These are phyloP conservation scores for Amphirosellinia nigrospora DNA, from an alignment of 495 filamentous ascomycete genomes.

Conservation along the genomic window DNA sequence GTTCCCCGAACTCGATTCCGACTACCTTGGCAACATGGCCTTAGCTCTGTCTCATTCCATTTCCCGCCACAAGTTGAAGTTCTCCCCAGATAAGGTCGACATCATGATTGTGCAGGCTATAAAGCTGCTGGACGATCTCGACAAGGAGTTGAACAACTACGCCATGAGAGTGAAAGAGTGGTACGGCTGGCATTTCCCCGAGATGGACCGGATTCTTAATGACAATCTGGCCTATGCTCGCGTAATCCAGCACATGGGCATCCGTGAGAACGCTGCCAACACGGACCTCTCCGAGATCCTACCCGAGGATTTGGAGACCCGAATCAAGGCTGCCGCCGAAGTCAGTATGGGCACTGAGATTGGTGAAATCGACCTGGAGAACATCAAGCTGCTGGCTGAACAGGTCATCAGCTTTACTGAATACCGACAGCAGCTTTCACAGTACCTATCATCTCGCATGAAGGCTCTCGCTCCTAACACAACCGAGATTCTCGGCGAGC, in stretches of 20 bases:
- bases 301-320: conserved; percentile 92
- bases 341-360: conserved; percentile 99
- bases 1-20: conserved; percentile 84
- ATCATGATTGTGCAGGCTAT: conserved; percentile 99
- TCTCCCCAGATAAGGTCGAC: conserved; percentile 98
- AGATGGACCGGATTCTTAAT: conserved; percentile 94
- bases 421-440: conserved; percentile 84
- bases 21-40: conserved; percentile 89
- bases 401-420: conserved; percentile 91
- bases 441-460: conserved; percentile 93
- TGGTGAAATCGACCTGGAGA: conserved; percentile 82
- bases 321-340: conserved; percentile 92
- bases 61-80: conserved; percentile 98
- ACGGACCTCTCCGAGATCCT: conserved; percentile 89
- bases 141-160: conserved; percentile 98
- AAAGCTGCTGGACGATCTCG: conserved; percentile 88
- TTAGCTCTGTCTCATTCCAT: conserved; percentile 96
- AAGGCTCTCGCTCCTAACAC: conserved; percentile 95
- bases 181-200: conserved; percentile 99
- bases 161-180: conserved; percentile 99
- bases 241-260: conserved; percentile 85
- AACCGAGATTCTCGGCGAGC: conserved; percentile 89
- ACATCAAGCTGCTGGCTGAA: conserved; percentile 87
- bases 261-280: conserved; percentile 75
- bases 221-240: conserved; percentile 95